These are phyloP conservation scores for Poronia punctata DNA, from an alignment of 495 filamentous ascomycete genomes.

Conservation along the genomic window DNA sequence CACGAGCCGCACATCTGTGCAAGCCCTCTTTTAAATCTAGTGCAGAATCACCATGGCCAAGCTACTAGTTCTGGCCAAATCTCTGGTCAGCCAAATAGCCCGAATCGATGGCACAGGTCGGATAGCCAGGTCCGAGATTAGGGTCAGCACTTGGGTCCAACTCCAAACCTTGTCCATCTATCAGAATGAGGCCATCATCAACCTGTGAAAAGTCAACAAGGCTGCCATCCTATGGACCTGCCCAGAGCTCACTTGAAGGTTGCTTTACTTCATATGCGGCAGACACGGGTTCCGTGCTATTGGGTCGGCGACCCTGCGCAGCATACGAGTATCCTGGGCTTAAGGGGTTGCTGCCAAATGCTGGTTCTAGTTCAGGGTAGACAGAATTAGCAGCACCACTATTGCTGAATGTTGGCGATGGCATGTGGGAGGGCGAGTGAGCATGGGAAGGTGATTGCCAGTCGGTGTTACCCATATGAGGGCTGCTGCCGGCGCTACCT, in stretches of 20 bases:
- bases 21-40: too few species aligned
- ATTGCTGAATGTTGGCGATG: constrained; percentile 56
- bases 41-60: too few species aligned
- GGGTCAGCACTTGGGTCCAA: constrained; percentile 2
- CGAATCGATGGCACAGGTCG: too few species aligned
- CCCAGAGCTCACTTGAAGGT: constrained; percentile 28
- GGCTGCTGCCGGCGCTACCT: constrained; percentile 61
- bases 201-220: constrained; percentile 6
- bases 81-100: too few species aligned
- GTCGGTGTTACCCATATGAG: constrained; percentile 63
- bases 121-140: too few species aligned
- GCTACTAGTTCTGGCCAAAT: too few species aligned
- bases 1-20: too few species aligned
- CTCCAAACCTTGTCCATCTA: constrained; percentile 10
- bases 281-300: constrained; percentile 62
- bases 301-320: constrained; percentile 57
- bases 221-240: constrained; percentile 22
- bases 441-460: constrained; percentile 66
- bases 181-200: constrained; percentile 4
- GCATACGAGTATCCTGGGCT: constrained; percentile 58
- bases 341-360: constrained; percentile 48
- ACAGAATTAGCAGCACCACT: constrained; percentile 49
- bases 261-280: constrained; percentile 58
- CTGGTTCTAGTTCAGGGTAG: constrained; percentile 62
- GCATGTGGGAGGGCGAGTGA: constrained; percentile 62